Percentiles rank a stretch among this genome's conserved stretches.
Conservation (phyloP, 768 basidiomycete species). For the Imleria badia region DNA sequence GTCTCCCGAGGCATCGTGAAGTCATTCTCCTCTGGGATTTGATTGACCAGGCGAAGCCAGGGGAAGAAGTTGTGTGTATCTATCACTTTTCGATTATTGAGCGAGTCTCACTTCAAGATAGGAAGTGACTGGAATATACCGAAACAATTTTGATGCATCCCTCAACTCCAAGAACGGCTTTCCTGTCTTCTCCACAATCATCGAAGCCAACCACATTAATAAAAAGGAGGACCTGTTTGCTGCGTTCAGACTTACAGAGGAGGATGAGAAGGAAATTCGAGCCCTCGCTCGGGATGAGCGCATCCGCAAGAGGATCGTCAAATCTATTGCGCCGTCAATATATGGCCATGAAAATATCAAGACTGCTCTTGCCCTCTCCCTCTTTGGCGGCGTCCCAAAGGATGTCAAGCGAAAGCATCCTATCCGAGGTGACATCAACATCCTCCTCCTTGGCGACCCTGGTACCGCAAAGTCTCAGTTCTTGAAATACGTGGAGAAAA, state of each 20-base stretch:
- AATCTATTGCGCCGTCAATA: constrained; percentile 98
- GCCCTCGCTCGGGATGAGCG: constrained; percentile 86
- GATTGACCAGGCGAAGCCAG: constrained; percentile 97
- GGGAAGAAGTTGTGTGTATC: constrained; percentile 88
- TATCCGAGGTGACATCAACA: constrained; percentile 97
- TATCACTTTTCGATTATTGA: neutral
- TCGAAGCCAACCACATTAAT: constrained; percentile 98
- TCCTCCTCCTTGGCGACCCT: constrained; percentile 94
- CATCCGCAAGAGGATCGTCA: constrained; percentile 95
- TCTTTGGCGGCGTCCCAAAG: constrained; percentile 93
- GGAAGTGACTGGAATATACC: constrained; percentile 98
- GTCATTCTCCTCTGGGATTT: constrained; percentile 97
- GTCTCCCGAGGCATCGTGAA: constrained; percentile 94
- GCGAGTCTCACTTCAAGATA: constrained; percentile 32
- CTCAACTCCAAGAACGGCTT: constrained; percentile 99
- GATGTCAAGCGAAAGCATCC: constrained; percentile 96
- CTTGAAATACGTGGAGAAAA: constrained; percentile 98
- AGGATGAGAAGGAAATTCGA: constrained; percentile 93
- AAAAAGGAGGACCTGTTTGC: constrained; percentile 99
- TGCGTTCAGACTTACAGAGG: constrained; percentile 96
- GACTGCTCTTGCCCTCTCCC: constrained; percentile 91
- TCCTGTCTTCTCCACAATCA: constrained; percentile 97
- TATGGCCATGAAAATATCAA: constrained; percentile 99
- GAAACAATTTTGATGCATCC: constrained; percentile 98
- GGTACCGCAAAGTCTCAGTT: constrained; percentile 99